Base-by-base conservation (phyloP, 1,284 basidiomycete species). In the Sphagnurus paluster region DNA sequence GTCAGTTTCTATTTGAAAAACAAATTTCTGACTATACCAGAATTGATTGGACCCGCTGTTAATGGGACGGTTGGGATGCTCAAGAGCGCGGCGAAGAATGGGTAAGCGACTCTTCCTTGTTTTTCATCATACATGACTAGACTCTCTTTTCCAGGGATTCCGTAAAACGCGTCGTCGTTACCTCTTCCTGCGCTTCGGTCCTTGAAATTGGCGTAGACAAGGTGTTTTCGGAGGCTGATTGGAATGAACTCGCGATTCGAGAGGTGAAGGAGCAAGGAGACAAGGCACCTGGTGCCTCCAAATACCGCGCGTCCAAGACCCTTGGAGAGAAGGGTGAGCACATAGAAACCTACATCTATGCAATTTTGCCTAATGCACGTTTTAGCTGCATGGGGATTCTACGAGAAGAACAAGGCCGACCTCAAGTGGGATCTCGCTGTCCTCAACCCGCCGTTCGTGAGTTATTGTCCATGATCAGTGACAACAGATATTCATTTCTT, bases 121-220 rank as follows among this genome's bases (percentile, higher is more conserved):
- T 32, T 5, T 2, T 32, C 33, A n/a, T 38, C 5, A 32, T 13
- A 10, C 13, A 17, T 24, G 10, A 8, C 5, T n/a, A 11, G 3
- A 10, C 29, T 11, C 11, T 7, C 11, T 5, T 19, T 25, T 24
- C 0, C 16, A 53, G 52, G 26, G 20, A 34, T 9, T 20, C 17
- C 24, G 39, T 53, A 4, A 53, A 53, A 19, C 75, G 85, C 3
- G 68, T 90, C 37, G 78, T 89, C 9, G 62, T 89, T 38, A 87
- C 84, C 0, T 79, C 78, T 1, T 86, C 84, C 3, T 68, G 71
- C 44, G 82, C 77, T 0, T 67, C 82, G 2, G 68, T 87, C 19
- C 62, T 80, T 28, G 63, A 71, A 33, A 50, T 64, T 2, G 46
- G 54, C 1, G 17, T 60, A 5, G 55, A 61, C 11, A 58, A 59